phyloP scores from a whole-genome alignment of 2,329 filamentous ascomycete genomes.

The Aspergillus thermomutatus region DNA sequence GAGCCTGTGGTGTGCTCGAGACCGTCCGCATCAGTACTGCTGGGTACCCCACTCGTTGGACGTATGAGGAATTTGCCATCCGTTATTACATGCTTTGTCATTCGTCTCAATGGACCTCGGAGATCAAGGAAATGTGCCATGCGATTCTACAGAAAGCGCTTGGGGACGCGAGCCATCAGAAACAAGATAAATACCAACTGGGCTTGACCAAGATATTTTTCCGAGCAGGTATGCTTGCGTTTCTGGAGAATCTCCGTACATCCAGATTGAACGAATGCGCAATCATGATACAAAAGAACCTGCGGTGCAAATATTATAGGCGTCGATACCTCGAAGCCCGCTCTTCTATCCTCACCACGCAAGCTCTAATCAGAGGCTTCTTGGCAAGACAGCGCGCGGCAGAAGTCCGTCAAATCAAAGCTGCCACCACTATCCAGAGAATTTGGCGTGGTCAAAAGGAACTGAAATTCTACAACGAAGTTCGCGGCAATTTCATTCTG shows the following conservation, averaged over 20 bases:
- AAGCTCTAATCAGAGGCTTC: conserved; percentile 73
- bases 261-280: conserved; percentile 88
- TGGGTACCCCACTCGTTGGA: conserved; percentile 96
- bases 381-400: conserved; percentile 74
- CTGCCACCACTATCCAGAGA: conserved; percentile 90
- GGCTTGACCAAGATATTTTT: conserved; percentile 99
- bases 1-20: conserved; percentile 97
- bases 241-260: conserved; percentile 90
- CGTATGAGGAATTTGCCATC: conserved; percentile 95
- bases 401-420: conserved; percentile 76
- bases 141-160: conserved; percentile 86
- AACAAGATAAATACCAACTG: conserved; percentile 91
- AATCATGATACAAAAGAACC: conserved; percentile 98
- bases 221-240: conserved; percentile 96
- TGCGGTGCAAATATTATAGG: conserved; percentile 92
- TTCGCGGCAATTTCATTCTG: conserved; percentile 78
- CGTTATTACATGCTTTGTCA: conserved; percentile 98
- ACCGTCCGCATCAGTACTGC: conserved; percentile 97
- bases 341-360: conserved; percentile 73
- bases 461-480: conserved; percentile 71
- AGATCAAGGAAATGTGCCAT: conserved; percentile 92
- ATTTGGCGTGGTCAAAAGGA: conserved; percentile 93
- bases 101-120: conserved; percentile 84
- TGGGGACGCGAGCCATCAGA: conserved; percentile 69
- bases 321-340: conserved; percentile 85